A percentile compares a stretch with the other conserved stretches of the same genome.
Conservation (phyloP, 441 rosid genomes). For the Populus hybrid region DNA sequence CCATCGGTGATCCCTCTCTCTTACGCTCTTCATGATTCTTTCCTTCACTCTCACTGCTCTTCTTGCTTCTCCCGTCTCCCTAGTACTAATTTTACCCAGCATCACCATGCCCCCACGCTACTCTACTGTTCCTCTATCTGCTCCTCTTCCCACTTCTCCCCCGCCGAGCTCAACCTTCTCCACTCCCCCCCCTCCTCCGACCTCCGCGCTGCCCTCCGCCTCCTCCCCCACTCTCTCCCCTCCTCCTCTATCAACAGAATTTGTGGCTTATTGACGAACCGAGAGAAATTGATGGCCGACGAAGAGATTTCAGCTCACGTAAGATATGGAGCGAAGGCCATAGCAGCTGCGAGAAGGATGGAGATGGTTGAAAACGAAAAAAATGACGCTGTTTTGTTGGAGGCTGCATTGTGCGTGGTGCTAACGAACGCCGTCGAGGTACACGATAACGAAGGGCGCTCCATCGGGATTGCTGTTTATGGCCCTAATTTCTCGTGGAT, state of each 20-base stretch:
- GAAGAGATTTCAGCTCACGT: slow-evolving; percentile 34
- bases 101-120: slow-evolving; percentile 8
- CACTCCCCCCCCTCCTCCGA: slow-evolving; percentile 32
- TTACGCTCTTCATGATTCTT: slow-evolving; percentile 48
- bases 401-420: slow-evolving; percentile 49
- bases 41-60: slow-evolving; percentile 53
- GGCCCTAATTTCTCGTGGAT: slow-evolving; percentile 70
- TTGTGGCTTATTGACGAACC: slow-evolving; percentile 56
- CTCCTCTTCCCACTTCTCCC: slow-evolving; percentile 32
- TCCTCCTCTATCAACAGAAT: slow-evolving; percentile 15
- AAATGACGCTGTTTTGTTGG: slow-evolving; percentile 29
- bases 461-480: slow-evolving; percentile 64
- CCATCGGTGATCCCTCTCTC: slow-evolving; percentile 52
- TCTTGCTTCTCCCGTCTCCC: slow-evolving; percentile 55
- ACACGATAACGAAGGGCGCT: slow-evolving; percentile 46
- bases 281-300: slow-evolving; percentile 32
- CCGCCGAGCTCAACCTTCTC: slow-evolving; percentile 33
- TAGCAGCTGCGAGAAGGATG: slow-evolving; percentile 30
- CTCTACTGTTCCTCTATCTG: slow-evolving; percentile 43
- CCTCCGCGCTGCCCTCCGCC: slow-evolving; percentile 56
- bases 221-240: slow-evolving; percentile 35
- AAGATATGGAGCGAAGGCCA: slow-evolving; percentile 36
- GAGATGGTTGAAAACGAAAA: neutral
- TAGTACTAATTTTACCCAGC: slow-evolving; percentile 2
- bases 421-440: slow-evolving; percentile 85